Base-by-base conservation (phyloP, 2,329 filamentous ascomycete genomes). In the Microdochium nivale region DNA sequence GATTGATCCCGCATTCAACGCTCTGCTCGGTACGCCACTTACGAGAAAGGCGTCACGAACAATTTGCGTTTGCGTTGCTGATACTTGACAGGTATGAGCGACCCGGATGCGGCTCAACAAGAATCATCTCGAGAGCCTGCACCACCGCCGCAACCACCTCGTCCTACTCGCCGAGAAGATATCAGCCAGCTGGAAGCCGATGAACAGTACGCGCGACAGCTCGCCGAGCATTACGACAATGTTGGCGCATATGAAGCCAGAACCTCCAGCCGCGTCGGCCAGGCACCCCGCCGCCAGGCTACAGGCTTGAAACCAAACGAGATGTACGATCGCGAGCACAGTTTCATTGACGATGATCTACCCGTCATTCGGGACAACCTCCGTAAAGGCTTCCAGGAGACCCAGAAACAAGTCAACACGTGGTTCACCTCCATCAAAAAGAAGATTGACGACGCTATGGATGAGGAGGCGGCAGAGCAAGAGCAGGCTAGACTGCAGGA, bases 351-450 rank as follows among this genome's bases (percentile, higher is more conserved):
- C 61, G 94, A 99, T 62, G 94, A 99, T 59, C 80, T 99, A 14
- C 92, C 94, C 1, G 84, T 92, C 49, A 96, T 99, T 64, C 86
- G 85, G 58, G 90, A 96, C 65, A 96, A 95, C 63, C 80, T 99
- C 59, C 87, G 86, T 65, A 95, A 97, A 71, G 94, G 94, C 3
- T 99, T 99, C 70, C 64, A 90, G 51, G 91, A 99, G 64, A 97
- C 94, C 2, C 94, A 97, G 71, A 84, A 81, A 51, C 95, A 88
- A 64, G 88, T 99, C 61, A 97, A 95, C 71, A 81, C 82, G 49
- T 97, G 92, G 91, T 90, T 99, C 61, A 87, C 81, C 49, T 90
- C 84, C 56, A 76, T 99, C 65, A 94, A 89, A 73, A 97, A 97
- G 80, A 89, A 86, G 68, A 81, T 99, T 32, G 91, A 97, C 62